Percentiles rank a stretch among this genome's conserved stretches.
phyloP scores from a whole-genome alignment of 2,329 filamentous ascomycete genomes.

The Fusarium setosum region DNA sequence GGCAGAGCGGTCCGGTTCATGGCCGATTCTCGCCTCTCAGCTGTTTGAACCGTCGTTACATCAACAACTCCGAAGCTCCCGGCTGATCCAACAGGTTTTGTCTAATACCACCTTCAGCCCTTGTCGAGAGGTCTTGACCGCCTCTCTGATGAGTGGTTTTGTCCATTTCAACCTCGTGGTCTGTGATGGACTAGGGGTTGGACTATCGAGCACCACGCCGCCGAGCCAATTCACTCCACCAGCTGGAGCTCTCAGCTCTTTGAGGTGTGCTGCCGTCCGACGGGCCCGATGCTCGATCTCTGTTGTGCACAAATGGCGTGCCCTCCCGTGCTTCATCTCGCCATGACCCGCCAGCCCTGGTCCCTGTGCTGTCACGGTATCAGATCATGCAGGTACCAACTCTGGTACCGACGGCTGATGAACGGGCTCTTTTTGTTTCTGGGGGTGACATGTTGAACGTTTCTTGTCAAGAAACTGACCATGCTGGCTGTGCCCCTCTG shows the following conservation, averaged over 20 bases:
- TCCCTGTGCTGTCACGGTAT: conserved; percentile 31
- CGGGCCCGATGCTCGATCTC: conserved; percentile 16
- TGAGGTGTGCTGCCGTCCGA: not conserved
- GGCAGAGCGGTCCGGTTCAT: conserved; percentile 32
- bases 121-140: conserved; percentile 15
- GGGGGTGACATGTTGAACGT: not conserved
- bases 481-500: too few species aligned
- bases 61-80: conserved; percentile 1
- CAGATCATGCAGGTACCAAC: conserved; percentile 38
- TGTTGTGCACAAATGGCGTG: conserved; percentile 37
- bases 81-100: not conserved
- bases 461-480: not conserved
- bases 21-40: conserved; percentile 11
- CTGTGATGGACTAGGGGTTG: conserved; percentile 7
- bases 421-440: not conserved
- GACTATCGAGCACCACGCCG: conserved; percentile 1
- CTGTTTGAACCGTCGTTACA: conserved; percentile 5
- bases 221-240: conserved; percentile 1
- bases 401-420: conserved; percentile 5
- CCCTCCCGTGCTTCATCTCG: conserved; percentile 31
- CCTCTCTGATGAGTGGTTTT: conserved; percentile 4
- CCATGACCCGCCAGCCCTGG: conserved; percentile 32
- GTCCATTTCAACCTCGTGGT: conserved; percentile 3
- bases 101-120: not conserved
- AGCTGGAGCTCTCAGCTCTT: not conserved